phyloP scores from a whole-genome alignment of 23 red algal species.

The Gracilaria vermiculophylla region DNA sequence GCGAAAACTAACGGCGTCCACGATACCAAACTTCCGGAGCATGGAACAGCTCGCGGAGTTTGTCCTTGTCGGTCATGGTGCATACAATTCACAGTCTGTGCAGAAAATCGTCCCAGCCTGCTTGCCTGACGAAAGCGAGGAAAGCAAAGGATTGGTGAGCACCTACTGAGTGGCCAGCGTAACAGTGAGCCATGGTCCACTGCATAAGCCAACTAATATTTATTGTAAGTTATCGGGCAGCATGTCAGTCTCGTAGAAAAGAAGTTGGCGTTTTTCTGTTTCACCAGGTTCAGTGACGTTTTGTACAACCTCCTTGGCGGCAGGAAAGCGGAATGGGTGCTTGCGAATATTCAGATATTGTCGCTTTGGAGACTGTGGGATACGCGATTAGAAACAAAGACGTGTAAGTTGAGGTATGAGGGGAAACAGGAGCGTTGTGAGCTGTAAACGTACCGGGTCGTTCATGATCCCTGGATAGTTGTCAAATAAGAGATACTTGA shows the following conservation, averaged over 20 bases:
- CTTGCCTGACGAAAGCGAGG: not conserved
- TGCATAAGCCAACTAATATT: not conserved
- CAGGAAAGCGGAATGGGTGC: slow-evolving; percentile 84
- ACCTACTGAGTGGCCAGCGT: not conserved
- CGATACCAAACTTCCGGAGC: slow-evolving; percentile 33
- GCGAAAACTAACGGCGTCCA: not conserved
- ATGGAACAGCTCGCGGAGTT: slow-evolving; percentile 50
- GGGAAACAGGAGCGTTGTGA: not conserved
- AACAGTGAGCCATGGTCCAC: not conserved
- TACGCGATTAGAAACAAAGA: not conserved
- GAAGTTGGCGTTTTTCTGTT: slow-evolving; percentile 63
- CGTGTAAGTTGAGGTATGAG: not conserved
- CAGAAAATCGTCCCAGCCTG: not conserved
- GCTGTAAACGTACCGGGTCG: slow-evolving; percentile 60
- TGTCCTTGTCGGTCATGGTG: slow-evolving; percentile 62
- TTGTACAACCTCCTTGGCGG: slow-evolving; percentile 70
- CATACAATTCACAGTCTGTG: slow-evolving; percentile 64
- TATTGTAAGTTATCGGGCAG: slow-evolving; percentile 70
- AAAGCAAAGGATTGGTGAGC: slow-evolving; percentile 1
- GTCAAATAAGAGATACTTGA: slow-evolving; percentile 74
- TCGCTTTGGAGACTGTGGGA: slow-evolving; percentile 64
- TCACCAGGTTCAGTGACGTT: slow-evolving; percentile 82
- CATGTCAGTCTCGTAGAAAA: slow-evolving; percentile 62
- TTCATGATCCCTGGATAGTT: slow-evolving; percentile 78
- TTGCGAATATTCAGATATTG: slow-evolving; percentile 72